phyloP scores from a whole-genome alignment of 2,329 filamentous ascomycete species.

The Ceratocystis colombiana region DNA sequence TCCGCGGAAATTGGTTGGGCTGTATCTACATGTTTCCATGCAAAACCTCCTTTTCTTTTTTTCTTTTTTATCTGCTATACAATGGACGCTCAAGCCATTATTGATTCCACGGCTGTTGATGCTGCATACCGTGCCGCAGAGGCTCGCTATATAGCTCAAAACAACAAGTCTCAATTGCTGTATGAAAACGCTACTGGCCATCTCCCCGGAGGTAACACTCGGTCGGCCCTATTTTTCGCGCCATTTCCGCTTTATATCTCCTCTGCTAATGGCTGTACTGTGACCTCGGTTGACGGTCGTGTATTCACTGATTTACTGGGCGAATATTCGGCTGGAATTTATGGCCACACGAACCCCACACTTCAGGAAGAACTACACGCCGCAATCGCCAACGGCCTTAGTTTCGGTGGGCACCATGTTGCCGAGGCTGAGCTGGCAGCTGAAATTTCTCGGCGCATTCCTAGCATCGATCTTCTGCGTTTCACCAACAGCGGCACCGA shows the following conservation, averaged over 20 bases:
- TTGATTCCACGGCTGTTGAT: slow-evolving; percentile 25
- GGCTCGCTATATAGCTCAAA: slow-evolving; percentile 10
- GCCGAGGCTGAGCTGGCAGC: slow-evolving; percentile 44
- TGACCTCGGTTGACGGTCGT: slow-evolving; percentile 37
- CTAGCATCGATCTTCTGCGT: slow-evolving; percentile 43
- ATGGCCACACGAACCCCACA: slow-evolving; percentile 51
- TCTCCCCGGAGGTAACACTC: slow-evolving; percentile 40
- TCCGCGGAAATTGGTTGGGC: background rate
- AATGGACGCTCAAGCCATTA: background rate
- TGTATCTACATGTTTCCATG: background rate
- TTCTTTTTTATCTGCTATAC: background rate
- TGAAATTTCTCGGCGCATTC: slow-evolving; percentile 45
- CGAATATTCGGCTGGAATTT: slow-evolving; percentile 56
- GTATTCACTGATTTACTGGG: slow-evolving; percentile 49
- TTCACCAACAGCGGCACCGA: slow-evolving; percentile 60
- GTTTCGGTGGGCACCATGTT: slow-evolving; percentile 43
- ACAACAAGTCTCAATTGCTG: slow-evolving; percentile 9
- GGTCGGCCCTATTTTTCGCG: slow-evolving; percentile 37
- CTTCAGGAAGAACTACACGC: slow-evolving; percentile 42
- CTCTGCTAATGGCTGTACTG: slow-evolving; percentile 25
- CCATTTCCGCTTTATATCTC: slow-evolving; percentile 35
- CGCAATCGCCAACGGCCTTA: slow-evolving; percentile 42
- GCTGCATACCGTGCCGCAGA: slow-evolving; percentile 20
- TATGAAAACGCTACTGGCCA: background rate
- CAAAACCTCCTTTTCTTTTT: background rate